Evolutionary conservation across 1,284 basidiomycete species (phyloP).

Genomic region (Naganishia sp.): DNA sequence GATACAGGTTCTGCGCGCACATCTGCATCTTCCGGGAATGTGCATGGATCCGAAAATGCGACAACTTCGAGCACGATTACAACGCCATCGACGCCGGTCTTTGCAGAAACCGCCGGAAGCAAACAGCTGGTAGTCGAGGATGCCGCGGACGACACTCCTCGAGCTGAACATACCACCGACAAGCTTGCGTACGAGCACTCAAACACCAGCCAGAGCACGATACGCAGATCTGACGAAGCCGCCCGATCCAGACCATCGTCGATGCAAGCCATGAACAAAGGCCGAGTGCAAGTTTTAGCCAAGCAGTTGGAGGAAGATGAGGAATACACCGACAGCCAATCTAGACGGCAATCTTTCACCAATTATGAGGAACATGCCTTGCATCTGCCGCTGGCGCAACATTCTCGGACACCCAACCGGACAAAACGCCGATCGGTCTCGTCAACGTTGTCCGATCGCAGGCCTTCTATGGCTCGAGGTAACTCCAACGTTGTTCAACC

Average conservation of each 20-base stretch:
- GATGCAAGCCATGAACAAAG: conserved; percentile 7
- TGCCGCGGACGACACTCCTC: conserved; percentile 29
- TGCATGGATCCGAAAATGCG: conserved; percentile 40
- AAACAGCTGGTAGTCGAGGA: not conserved
- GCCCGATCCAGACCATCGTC: conserved; percentile 33
- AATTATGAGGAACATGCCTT: conserved; percentile 45
- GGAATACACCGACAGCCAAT: conserved; percentile 2
- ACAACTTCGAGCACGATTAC: conserved; percentile 42
- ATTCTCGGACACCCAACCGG: conserved; percentile 81
- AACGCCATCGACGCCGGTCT: conserved; percentile 49
- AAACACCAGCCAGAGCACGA: conserved; percentile 56
- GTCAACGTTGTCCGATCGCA: conserved; percentile 62
- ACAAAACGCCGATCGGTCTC: conserved; percentile 93
- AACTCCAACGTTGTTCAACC: conserved; percentile 42
- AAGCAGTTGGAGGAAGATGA: conserved; percentile 47
- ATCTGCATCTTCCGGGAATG: conserved; percentile 47
- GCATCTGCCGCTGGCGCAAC: conserved; percentile 50
- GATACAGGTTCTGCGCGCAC: conserved; percentile 36
- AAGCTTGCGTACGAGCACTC: conserved; percentile 47
- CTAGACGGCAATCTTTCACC: conserved; percentile 30
- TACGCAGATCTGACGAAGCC: conserved; percentile 41
- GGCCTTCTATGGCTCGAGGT: conserved; percentile 46
- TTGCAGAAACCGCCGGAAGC: conserved; percentile 38
- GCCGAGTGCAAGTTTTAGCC: conserved; percentile 37
- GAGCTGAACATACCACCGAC: not conserved